Conservation (phyloP, 139 green algal species). For the Nannochloris sp. region DNA sequence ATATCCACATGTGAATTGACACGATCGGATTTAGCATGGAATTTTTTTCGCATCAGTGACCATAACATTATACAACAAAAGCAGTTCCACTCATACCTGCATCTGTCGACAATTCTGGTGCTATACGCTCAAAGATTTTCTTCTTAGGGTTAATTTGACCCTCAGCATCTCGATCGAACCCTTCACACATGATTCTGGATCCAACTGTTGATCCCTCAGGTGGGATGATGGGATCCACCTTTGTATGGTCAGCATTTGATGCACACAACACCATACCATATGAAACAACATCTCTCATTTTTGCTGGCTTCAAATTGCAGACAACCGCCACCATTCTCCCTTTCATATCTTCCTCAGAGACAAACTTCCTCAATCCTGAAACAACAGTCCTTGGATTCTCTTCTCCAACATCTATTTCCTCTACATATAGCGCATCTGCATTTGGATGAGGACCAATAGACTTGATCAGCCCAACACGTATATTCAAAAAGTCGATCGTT, state of each 20-base stretch:
- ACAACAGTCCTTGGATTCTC: conserved; percentile 51
- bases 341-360: conserved; percentile 75
- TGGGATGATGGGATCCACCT: conserved; percentile 74
- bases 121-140: conserved; percentile 78
- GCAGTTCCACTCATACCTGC: conserved; percentile 27
- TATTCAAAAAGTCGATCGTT: conserved; percentile 26
- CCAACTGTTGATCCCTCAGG: conserved; percentile 70
- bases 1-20: conserved; percentile 4
- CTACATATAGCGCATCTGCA: conserved; percentile 87
- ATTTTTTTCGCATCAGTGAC: background rate
- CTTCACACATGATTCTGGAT: conserved; percentile 56
- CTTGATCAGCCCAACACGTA: conserved; percentile 73
- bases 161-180: conserved; percentile 36
- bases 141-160: conserved; percentile 80
- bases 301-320: conserved; percentile 93
- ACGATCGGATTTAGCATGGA: background rate
- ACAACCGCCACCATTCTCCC: conserved; percentile 66
- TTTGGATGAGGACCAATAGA: conserved; percentile 70
- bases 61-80: background rate
- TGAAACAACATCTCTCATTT: conserved; percentile 85
- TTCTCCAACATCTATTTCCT: conserved; percentile 94
- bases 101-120: conserved; percentile 59
- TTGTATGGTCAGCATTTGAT: conserved; percentile 61
- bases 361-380: conserved; percentile 86
- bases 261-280: conserved; percentile 89